phyloP scores from a whole-genome alignment of 306 rosid species.

The Argentina anserina region DNA sequence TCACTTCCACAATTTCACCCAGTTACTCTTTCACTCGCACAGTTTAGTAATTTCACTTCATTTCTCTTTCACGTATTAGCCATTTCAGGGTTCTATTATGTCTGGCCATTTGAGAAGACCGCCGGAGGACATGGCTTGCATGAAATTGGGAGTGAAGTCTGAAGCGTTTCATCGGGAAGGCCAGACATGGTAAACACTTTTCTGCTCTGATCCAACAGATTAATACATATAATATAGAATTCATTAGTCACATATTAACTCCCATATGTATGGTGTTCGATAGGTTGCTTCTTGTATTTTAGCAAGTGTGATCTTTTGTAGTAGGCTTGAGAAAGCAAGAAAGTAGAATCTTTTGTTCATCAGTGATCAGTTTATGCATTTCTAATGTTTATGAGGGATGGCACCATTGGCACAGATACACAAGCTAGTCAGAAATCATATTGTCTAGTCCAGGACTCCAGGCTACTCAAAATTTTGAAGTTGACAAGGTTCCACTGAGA shows the following conservation, averaged over 20 bases:
- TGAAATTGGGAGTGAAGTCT: constrained; percentile 73
- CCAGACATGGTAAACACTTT: constrained; percentile 48
- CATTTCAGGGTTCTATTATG: background rate
- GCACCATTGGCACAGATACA: background rate
- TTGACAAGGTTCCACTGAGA: background rate
- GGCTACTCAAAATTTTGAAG: background rate
- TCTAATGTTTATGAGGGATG: background rate
- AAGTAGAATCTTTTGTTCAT: background rate
- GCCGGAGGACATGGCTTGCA: constrained; percentile 35
- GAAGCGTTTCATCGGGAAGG: constrained; percentile 69
- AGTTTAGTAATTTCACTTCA: background rate
- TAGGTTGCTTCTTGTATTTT: background rate
- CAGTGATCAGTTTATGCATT: background rate
- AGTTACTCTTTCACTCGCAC: background rate
- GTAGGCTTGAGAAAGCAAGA: background rate
- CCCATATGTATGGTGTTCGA: background rate
- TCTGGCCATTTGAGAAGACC: constrained; percentile 15
- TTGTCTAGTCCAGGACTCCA: background rate
- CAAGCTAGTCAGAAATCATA: background rate
- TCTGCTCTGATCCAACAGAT: background rate
- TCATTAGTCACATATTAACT: background rate
- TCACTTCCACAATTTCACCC: background rate
- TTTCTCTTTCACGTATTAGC: background rate
- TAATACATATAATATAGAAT: background rate
- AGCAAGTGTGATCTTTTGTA: background rate